Evolutionary conservation across 768 basidiomycete species (phyloP), one percentile per base, ranked within the genome.

Genomic region (Leucosporidium yakuticum): DNA sequence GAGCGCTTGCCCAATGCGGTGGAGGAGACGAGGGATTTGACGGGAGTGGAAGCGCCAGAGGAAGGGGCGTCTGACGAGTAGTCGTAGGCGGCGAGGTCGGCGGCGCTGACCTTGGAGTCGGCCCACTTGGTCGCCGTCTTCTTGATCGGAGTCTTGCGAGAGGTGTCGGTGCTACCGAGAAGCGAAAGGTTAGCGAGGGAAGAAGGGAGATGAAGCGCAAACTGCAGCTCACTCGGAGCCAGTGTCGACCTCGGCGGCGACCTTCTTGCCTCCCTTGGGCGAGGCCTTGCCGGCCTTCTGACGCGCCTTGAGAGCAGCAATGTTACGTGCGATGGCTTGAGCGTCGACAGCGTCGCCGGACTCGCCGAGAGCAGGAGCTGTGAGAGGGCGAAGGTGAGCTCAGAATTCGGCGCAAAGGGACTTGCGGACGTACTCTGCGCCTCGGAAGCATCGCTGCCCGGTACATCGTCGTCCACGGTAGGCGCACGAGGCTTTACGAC

Each of bases 61-160:
- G 64, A 66, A 12, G 73, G 68, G 70, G 85, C 85, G 74, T 88
- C 85, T 58, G 80, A 73, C 71, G 88, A 91, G 78, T 90, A 98
- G 79, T 99, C 93, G 62, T 97, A 84, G 51, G 89, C 87, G 8
- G 88, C 91, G 90, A 98, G 95, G 71, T 98, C 96, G 21, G 84
- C 83, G 71, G 91, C 90, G 15, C 86, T 87, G 5, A 88, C 87
- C 2, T 83, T 83, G 71, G 86, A 84, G 75, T 95, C 86, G 29
- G 87, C 91, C 96, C 96, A 99, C 80, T 92, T 98, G 36, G 96
- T 87, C 78, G 88, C 88, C 20, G 81, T 75, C 79, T 93, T 92
- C 4, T 83, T 77, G 64, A 88, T 87, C 0, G 82, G 76, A 47
- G 67, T 71, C 31, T 85, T 62, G 34, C 65, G 31, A 20, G 54